phyloP scores from a whole-genome alignment of 139 green algal genomes.

The Zygnema circumcarinatum region DNA sequence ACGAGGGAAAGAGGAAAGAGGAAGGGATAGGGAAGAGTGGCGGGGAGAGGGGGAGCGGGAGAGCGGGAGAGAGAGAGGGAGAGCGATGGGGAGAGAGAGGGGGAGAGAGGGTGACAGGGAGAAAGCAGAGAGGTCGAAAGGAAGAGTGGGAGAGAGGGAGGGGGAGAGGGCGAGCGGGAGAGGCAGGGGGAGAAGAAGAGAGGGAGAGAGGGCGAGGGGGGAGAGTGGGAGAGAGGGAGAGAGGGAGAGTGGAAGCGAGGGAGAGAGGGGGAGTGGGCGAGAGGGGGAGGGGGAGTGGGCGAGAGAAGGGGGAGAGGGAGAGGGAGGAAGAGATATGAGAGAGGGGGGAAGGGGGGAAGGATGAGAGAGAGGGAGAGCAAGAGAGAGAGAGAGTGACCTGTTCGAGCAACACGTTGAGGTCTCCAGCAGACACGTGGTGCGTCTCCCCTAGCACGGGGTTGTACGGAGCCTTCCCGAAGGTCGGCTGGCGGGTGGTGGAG shows the following conservation, averaged over 20 bases:
- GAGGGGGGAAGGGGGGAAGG: neutral
- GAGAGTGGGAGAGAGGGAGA: neutral
- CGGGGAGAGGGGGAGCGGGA: no score
- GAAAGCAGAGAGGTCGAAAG: no score
- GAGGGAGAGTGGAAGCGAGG: neutral
- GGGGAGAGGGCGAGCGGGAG: no score
- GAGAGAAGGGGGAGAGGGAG: neutral
- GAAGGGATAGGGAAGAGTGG: no score
- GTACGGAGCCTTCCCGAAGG: constrained; percentile 50
- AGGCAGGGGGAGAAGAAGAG: neutral
- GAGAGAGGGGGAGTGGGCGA: neutral
- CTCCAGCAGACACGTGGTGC: constrained; percentile 39
- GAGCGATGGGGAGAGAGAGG: no score
- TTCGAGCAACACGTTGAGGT: constrained; percentile 29
- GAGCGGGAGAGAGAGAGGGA: no score
- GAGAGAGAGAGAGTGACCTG: constrained; percentile 16
- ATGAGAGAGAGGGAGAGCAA: neutral
- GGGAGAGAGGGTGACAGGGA: no score
- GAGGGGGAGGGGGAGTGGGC: neutral
- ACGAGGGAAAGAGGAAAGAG: no score
- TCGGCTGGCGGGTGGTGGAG: constrained; percentile 12
- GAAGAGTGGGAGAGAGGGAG: no score
- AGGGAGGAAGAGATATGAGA: neutral
- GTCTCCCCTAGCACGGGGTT: constrained; percentile 51
- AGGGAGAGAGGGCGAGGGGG: neutral